phyloP scores from a whole-genome alignment of 805 yeast genomes.

The Schwanniomyces polymorphus region DNA sequence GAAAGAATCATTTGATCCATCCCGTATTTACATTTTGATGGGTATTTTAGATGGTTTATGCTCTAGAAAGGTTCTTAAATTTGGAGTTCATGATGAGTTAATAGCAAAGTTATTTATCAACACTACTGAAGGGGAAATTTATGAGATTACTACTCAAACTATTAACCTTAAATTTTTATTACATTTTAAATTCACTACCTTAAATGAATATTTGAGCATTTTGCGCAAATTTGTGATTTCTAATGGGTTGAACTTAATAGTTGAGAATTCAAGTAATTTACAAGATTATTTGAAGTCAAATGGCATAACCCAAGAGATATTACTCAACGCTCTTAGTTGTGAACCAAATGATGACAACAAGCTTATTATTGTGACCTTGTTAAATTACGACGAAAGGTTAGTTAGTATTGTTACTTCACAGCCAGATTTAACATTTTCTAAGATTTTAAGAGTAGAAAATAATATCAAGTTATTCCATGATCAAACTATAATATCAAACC shows the following conservation, averaged over 20 bases:
- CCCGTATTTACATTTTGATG: slow-evolving; percentile 57
- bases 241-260: slow-evolving; percentile 28
- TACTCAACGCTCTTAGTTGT: not conserved
- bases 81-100: slow-evolving; percentile 22
- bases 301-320: not conserved
- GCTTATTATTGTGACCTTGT: slow-evolving; percentile 1
- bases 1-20: slow-evolving; percentile 64
- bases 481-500: not conserved
- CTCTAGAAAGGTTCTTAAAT: slow-evolving; percentile 19
- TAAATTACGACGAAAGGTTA: not conserved
- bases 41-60: slow-evolving; percentile 60
- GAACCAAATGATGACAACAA: slow-evolving; percentile 1
- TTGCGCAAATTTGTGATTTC: slow-evolving; percentile 40
- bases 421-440: not conserved
- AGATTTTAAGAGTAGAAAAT: not conserved
- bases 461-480: not conserved
- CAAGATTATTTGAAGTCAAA: slow-evolving; percentile 13
- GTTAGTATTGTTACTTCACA: not conserved
- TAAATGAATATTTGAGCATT: slow-evolving; percentile 20
- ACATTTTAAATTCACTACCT: slow-evolving; percentile 27
- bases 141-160: slow-evolving; percentile 51
- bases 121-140: slow-evolving; percentile 52
- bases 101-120: slow-evolving; percentile 32
- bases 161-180: slow-evolving; percentile 48
- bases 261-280: slow-evolving; percentile 12